Evolutionary conservation across 2,329 filamentous ascomycete species (phyloP), one percentile per base, ranked within the genome.

Genomic region (Geosmithia flava): DNA sequence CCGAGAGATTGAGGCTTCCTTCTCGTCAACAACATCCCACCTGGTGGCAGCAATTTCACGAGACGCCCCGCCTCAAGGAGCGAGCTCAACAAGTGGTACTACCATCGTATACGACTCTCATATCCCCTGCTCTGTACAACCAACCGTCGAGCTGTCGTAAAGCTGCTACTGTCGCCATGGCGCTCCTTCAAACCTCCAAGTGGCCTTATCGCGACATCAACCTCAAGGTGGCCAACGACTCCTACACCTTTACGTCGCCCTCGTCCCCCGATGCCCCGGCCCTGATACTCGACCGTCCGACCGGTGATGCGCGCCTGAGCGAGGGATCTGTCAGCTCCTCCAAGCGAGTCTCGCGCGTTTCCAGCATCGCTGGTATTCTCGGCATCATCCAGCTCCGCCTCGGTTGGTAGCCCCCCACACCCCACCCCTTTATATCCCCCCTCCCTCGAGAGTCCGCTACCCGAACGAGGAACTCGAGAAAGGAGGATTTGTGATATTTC

Each of bases 241-340:
- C 93, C 62, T 98, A 98, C 74, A 87, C 89, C 58, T 98, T 98
- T 68, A 90, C 87, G 40, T 98, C 93, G 27, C 93, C 93, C 27
- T 97, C 93, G 1, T 91, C 89, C 3, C 89, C 90, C 52, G 81
- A 90, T 67, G 85, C 90, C 27, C 88, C 87, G 15, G 87, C 88
- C 10, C 75, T 98, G 47, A 81, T 95, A 15, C 78, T 98, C 54
- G 93, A 97, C 60, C 81, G 93, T 48, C 93, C 93, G 10, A 93
- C 89, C 15, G 93, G 93, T 52, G 90, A 97, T 66, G 70, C 97
- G 47, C 80, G 89, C 52, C 75, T 98, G 51, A 85, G 83, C 58
- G 85, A 95, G 76, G 84, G 85, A 49, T 79, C 83, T 54, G 71
- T 89, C 45, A 73, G 85, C 47, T 81, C 83, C 27, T 81, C 81